phyloP scores from a whole-genome alignment of 352 stramenopile species.

The Pythium volutum region DNA sequence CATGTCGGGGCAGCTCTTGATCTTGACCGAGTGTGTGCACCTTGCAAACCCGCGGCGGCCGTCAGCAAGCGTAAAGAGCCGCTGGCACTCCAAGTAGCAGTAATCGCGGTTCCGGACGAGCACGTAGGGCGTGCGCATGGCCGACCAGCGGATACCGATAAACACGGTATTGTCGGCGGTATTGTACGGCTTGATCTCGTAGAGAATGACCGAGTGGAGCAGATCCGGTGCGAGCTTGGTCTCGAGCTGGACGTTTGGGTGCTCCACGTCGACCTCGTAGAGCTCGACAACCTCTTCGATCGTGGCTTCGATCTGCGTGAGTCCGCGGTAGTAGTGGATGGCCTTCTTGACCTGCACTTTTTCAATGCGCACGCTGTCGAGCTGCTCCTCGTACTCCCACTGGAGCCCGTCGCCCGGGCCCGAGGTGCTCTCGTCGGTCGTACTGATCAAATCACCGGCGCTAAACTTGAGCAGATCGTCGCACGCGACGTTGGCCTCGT shows the following conservation, averaged over 20 bases:
- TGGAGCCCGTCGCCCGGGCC: constrained; percentile 40
- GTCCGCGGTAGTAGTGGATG: constrained; percentile 69
- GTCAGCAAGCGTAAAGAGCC: constrained; percentile 56
- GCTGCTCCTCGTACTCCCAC: constrained; percentile 73
- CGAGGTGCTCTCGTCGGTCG: background rate
- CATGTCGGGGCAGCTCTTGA: constrained; percentile 81
- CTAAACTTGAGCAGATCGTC: constrained; percentile 77
- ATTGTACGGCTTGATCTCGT: constrained; percentile 67
- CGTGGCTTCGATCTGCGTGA: constrained; percentile 61
- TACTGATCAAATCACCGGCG: constrained; percentile 41
- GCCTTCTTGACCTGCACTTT: constrained; percentile 74
- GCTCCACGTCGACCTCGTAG: constrained; percentile 66
- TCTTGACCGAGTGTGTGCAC: constrained; percentile 83
- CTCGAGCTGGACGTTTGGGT: constrained; percentile 74
- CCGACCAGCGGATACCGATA: constrained; percentile 77
- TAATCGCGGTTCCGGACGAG: constrained; percentile 76
- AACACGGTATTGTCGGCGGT: constrained; percentile 51
- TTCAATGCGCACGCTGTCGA: constrained; percentile 69
- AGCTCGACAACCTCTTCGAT: constrained; percentile 74
- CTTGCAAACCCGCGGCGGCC: constrained; percentile 61
- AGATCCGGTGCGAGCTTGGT: constrained; percentile 71
- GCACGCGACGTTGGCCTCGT: constrained; percentile 70
- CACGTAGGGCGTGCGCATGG: constrained; percentile 64
- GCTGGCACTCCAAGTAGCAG: constrained; percentile 76
- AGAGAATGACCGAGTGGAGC: constrained; percentile 75